Evolutionary conservation across 192 early-diverging fungal genomes (phyloP), one percentile per base, ranked within the genome.

Genomic region (Gaertneriomyces sp.): DNA sequence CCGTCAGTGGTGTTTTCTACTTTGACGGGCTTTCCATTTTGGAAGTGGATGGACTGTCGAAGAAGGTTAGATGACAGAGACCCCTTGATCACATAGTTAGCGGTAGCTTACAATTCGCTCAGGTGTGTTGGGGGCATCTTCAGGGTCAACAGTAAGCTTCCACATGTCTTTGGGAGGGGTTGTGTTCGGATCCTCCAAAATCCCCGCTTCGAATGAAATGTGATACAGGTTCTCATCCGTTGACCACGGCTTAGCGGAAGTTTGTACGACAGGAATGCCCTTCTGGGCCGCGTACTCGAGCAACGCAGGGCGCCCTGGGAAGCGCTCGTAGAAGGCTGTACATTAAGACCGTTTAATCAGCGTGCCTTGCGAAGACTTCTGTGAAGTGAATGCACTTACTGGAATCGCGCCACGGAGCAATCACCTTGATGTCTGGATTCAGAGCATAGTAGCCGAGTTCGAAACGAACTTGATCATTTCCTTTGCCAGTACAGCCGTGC

Each of bases 401-500:
- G 71, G 94, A 93, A 45, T 94, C 85, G 51, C 95, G 84, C 95
- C 95, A 99, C 7, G 97, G 95, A 14, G 94, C 91, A 79, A 99
- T 95, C 68, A 96, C 93, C 80, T 97, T 84, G 71, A 98, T 95
- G 70, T 85, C 79, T 44, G 93, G 94, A 63, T 92, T 85, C 45
- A 99, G 82, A 14, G 97, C 93, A 71, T 96, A 96, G 87, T 97
- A 99, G 25, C 90, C 94, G 50, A 98, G 87, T 80, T 99, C 97
- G 74, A 99, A 99, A 45, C 95, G 91, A 61, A 99, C 95, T 82
- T 99, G 97, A 78, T 99, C 97, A 85, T 99, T 99, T 58, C 97
- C 95, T 81, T 99, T 99, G 61, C 97, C 96, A 40, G 97, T 98
- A 87, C 95, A 98, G 14, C 97, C 95, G 79, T 99, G 97, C n/a